These are phyloP conservation scores for Spirogloea muscicola DNA, from an alignment of 139 green algal species.

Conservation along the genomic window DNA sequence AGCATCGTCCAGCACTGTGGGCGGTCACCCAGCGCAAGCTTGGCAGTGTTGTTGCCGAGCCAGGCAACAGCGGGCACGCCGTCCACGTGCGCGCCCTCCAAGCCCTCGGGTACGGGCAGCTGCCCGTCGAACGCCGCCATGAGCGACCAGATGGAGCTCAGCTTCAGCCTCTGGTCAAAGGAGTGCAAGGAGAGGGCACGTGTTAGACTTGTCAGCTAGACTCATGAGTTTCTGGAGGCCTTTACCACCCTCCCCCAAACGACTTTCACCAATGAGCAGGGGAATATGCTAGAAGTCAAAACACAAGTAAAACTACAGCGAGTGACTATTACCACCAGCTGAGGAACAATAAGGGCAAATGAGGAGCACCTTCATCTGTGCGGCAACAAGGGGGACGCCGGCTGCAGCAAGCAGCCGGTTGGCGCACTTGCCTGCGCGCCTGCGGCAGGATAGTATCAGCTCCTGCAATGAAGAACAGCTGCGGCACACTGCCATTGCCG, in stretches of 20 bases:
- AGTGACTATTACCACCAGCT: no score
- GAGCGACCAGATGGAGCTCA: constrained; percentile 61
- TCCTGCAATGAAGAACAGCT: constrained; percentile 17
- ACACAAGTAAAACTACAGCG: no score
- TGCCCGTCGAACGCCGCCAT: constrained; percentile 66
- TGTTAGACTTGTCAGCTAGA: no score
- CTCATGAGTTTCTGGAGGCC: no score
- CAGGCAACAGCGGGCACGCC: constrained; percentile 56
- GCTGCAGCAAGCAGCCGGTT: constrained; percentile 56
- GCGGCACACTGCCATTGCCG: not conserved
- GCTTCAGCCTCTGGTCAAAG: constrained; percentile 26
- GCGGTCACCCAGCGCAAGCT: constrained; percentile 48
- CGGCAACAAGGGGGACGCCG: constrained; percentile 18
- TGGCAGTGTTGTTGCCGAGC: constrained; percentile 73
- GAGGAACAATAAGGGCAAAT: no score
- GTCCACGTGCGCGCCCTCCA: constrained; percentile 59
- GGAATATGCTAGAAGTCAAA: no score
- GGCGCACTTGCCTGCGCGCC: constrained; percentile 76
- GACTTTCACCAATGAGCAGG: no score
- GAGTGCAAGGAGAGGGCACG: not conserved
- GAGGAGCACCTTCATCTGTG: constrained; percentile 42
- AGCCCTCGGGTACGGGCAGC: constrained; percentile 37
- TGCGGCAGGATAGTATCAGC: not conserved
- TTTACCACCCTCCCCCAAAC: no score
- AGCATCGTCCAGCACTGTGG: constrained; percentile 78